Conservation (phyloP, 1,139 yeast species). For the Yamadazyma atlantica region DNA sequence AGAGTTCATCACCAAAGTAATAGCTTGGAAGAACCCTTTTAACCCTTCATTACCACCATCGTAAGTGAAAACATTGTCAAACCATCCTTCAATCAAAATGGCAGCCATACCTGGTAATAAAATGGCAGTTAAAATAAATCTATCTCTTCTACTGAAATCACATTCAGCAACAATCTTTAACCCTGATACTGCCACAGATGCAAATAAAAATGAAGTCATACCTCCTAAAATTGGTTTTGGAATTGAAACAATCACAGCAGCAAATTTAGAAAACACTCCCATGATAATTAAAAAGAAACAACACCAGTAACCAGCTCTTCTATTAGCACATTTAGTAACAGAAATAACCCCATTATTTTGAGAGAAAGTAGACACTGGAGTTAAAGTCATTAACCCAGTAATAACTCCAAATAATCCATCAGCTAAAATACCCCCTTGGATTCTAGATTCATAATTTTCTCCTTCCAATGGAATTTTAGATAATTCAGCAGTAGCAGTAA, state of each 20-base stretch:
- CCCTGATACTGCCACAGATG: slow-evolving; percentile 88
- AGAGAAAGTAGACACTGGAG: slow-evolving; percentile 85
- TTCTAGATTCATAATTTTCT: slow-evolving; percentile 68
- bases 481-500: slow-evolving; percentile 87
- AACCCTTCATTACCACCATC: slow-evolving; percentile 61
- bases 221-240: slow-evolving; percentile 86
- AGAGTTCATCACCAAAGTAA: slow-evolving; percentile 76
- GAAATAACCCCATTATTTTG: slow-evolving; percentile 91
- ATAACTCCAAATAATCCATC: slow-evolving; percentile 70
- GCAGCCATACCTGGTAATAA: slow-evolving; percentile 72
- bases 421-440: slow-evolving; percentile 86
- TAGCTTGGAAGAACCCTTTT: slow-evolving; percentile 75
- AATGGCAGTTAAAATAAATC: slow-evolving; percentile 74
- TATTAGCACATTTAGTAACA: slow-evolving; percentile 81
- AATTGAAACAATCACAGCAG: slow-evolving; percentile 81
- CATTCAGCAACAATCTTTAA: slow-evolving; percentile 68
- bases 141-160: slow-evolving; percentile 79
- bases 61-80: slow-evolving; percentile 70
- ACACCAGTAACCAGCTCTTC: slow-evolving; percentile 83
- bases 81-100: slow-evolving; percentile 71
- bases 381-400: slow-evolving; percentile 68
- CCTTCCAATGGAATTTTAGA: slow-evolving; percentile 80
- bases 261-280: slow-evolving; percentile 85
- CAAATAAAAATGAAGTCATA: slow-evolving; percentile 82
- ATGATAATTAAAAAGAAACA: slow-evolving; percentile 74